These are phyloP conservation scores for Aspergillus heteromorphus DNA, from an alignment of 495 filamentous ascomycete species.

Conservation along the genomic window DNA sequence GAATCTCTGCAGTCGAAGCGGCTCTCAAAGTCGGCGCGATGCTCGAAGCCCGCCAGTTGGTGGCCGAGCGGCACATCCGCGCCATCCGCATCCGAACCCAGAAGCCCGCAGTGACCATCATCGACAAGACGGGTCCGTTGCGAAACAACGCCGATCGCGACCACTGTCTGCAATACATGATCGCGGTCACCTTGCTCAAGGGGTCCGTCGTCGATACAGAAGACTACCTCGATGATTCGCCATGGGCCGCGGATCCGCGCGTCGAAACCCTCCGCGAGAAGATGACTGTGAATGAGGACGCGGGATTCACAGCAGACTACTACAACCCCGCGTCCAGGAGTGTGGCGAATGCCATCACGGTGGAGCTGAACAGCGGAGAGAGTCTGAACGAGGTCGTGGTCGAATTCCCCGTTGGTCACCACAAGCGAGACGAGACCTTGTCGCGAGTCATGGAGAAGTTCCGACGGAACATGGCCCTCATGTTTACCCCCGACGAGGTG, in stretches of 20 bases:
- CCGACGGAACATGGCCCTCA: background rate
- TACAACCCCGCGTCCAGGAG: slow-evolving; percentile 23
- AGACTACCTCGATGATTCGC: slow-evolving; percentile 28
- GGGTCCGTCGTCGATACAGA: slow-evolving; percentile 20
- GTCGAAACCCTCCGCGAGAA: slow-evolving; percentile 25
- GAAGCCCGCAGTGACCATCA: slow-evolving; percentile 32
- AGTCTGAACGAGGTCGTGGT: slow-evolving; percentile 70
- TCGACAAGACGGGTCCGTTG: slow-evolving; percentile 34
- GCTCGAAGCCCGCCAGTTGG: background rate
- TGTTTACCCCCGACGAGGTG: background rate
- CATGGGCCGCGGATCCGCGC: slow-evolving; percentile 22
- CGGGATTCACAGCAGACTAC: slow-evolving; percentile 35
- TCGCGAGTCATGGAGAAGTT: background rate
- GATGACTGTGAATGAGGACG: slow-evolving; percentile 23
- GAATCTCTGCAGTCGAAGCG: slow-evolving; percentile 34
- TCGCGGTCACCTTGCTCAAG: slow-evolving; percentile 38
- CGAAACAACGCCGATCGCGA: slow-evolving; percentile 42
- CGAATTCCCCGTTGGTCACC: slow-evolving; percentile 82
- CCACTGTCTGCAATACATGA: slow-evolving; percentile 40
- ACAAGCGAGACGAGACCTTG: slow-evolving; percentile 36
- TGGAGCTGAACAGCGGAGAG: slow-evolving; percentile 21
- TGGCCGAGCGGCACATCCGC: slow-evolving; percentile 15
- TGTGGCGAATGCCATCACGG: slow-evolving; percentile 18
- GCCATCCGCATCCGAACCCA: slow-evolving; percentile 30
- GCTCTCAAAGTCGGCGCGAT: slow-evolving; percentile 12